A percentile compares a stretch with the other conserved stretches of the same genome.
phyloP scores from a whole-genome alignment of 2,329 filamentous ascomycete genomes.

The Rhynchosporium agropyri region DNA sequence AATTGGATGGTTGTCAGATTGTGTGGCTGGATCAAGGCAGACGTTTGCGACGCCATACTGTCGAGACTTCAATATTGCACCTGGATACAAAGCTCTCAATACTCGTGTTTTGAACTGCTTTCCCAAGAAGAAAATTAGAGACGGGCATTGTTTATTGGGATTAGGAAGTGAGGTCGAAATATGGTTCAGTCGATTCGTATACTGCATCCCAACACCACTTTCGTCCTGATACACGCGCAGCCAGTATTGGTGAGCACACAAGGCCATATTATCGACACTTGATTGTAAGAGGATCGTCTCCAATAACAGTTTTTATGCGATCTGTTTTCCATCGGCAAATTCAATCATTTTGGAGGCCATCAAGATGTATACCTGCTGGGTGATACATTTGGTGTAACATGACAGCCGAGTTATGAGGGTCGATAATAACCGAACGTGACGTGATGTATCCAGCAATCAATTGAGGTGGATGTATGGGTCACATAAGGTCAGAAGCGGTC shows the following conservation, averaged over 20 bases:
- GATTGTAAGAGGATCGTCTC: background rate
- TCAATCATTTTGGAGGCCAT: background rate
- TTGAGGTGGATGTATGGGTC: slow-evolving; percentile 8
- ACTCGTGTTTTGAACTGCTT: slow-evolving; percentile 22
- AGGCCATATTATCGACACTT: slow-evolving; percentile 8
- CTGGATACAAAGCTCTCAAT: slow-evolving; percentile 26
- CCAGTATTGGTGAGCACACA: slow-evolving; percentile 23
- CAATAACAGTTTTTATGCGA: background rate
- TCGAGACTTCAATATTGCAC: slow-evolving; percentile 24
- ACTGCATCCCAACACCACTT: slow-evolving; percentile 20
- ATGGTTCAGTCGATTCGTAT: slow-evolving; percentile 25
- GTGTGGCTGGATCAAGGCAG: slow-evolving; percentile 22
- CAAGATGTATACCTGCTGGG: slow-evolving; percentile 11
- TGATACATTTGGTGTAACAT: background rate
- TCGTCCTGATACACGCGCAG: slow-evolving; percentile 26
- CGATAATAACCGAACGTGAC: background rate
- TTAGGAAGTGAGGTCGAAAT: slow-evolving; percentile 25
- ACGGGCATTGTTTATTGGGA: slow-evolving; percentile 27
- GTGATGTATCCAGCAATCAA: slow-evolving; percentile 3
- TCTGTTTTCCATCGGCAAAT: background rate
- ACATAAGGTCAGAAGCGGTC: background rate
- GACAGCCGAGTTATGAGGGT: slow-evolving; percentile 4
- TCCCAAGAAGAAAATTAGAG: slow-evolving; percentile 27
- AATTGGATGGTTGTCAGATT: slow-evolving; percentile 24
- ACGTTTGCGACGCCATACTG: slow-evolving; percentile 29